These are phyloP conservation scores for Calonectria henricotiae DNA, from an alignment of 2,329 filamentous ascomycete species.

Conservation along the genomic window DNA sequence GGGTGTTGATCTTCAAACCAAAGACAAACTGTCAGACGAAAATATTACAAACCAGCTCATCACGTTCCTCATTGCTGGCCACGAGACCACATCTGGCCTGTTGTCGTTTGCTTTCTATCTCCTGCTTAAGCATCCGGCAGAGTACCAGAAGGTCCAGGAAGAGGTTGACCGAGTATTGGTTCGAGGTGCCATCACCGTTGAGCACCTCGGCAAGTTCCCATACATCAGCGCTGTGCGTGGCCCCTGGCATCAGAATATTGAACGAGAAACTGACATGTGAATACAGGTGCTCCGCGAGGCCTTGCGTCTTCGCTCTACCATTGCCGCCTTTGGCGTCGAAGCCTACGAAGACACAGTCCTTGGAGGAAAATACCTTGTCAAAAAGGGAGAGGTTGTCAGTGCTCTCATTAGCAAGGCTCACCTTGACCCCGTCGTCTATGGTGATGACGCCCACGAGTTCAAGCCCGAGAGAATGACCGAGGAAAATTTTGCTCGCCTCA, in stretches of 20 bases:
- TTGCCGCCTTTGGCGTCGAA: constrained; percentile 71
- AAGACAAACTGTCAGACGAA: constrained; percentile 74
- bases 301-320: constrained; percentile 75
- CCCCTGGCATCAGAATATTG: too few relatives aligned
- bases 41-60: constrained; percentile 80
- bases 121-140: constrained; percentile 75
- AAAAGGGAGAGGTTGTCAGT: constrained; percentile 67
- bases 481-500: constrained; percentile 75
- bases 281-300: constrained; percentile 73
- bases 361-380: constrained; percentile 74
- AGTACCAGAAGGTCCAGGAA: constrained; percentile 74
- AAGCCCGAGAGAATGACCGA: constrained; percentile 82
- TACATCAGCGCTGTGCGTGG: constrained; percentile 72
- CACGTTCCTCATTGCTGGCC: constrained; percentile 80
- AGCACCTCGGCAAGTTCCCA: constrained; percentile 76
- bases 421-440: constrained; percentile 76
- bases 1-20: constrained; percentile 78
- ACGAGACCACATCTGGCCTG: constrained; percentile 80
- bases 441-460: constrained; percentile 77
- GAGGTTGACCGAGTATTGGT: constrained; percentile 80
- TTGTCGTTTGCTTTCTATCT: constrained; percentile 78
- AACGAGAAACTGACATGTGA: neutral
- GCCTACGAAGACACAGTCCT: constrained; percentile 71
- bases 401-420: constrained; percentile 71
- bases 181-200: constrained; percentile 69